These are phyloP conservation scores for Sordariomycetes sp. DNA, from an alignment of 2,329 filamentous ascomycete species.

Conservation along the genomic window DNA sequence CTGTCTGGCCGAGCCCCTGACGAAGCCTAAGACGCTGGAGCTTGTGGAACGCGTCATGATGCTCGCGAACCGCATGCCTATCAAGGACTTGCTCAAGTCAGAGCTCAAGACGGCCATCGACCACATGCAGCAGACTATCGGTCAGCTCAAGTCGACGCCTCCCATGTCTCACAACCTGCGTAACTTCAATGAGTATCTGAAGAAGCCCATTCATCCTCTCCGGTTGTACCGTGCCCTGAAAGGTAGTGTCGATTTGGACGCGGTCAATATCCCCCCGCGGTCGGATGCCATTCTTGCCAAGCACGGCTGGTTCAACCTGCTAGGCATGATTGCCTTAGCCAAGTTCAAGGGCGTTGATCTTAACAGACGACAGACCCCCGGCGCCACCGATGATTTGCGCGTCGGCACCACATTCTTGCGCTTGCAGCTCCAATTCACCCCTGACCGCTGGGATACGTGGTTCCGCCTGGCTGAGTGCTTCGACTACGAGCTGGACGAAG, in stretches of 20 bases:
- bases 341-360: constrained; percentile 66
- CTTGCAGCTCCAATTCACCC: constrained; percentile 74
- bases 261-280: constrained; percentile 48
- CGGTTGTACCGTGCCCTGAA: constrained; percentile 72
- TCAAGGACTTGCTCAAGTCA: constrained; percentile 86
- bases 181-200: constrained; percentile 72
- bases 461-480: constrained; percentile 80
- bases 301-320: constrained; percentile 85
- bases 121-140: constrained; percentile 82
- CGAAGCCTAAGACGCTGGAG: constrained; percentile 69
- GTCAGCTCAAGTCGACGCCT: constrained; percentile 66
- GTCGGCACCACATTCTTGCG: constrained; percentile 72
- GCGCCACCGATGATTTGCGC: constrained; percentile 75
- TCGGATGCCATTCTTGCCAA: constrained; percentile 61
- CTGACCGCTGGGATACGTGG: constrained; percentile 83
- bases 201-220: constrained; percentile 73
- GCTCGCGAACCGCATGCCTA: constrained; percentile 72
- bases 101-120: constrained; percentile 87
- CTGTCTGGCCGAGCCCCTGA: constrained; percentile 67
- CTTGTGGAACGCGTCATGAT: constrained; percentile 77
- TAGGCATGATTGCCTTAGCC: constrained; percentile 79
- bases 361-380: constrained; percentile 67
- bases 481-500: constrained; percentile 80
- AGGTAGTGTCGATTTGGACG: constrained; percentile 67
- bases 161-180: constrained; percentile 82